These are phyloP conservation scores for Astrocystis sublimbata DNA, from an alignment of 495 filamentous ascomycete species.

Conservation along the genomic window DNA sequence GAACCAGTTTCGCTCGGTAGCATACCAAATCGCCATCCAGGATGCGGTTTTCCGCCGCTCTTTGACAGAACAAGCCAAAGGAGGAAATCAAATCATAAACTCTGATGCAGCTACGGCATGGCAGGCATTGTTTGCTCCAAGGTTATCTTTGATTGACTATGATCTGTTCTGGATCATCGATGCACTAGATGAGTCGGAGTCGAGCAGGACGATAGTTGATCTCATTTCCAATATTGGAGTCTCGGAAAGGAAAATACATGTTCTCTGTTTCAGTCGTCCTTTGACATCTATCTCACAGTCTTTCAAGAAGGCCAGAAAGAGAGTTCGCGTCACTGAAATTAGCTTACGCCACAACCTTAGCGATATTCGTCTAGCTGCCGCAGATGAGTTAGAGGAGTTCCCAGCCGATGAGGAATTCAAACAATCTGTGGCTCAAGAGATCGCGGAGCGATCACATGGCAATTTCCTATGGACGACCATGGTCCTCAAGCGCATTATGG, in stretches of 20 bases:
- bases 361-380: conserved; percentile 26
- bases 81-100: neutral
- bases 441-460: conserved; percentile 22
- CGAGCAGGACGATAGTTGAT: conserved; percentile 20
- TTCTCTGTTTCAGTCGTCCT: neutral
- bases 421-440: conserved; percentile 13
- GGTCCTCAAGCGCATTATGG: neutral
- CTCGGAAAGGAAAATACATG: neutral
- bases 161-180: conserved; percentile 33
- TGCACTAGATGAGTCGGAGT: conserved; percentile 32
- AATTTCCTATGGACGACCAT: conserved; percentile 32
- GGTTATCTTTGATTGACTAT: neutral
- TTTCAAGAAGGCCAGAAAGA: neutral
- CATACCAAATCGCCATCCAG: conserved; percentile 23
- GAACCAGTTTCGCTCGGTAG: conserved; percentile 24
- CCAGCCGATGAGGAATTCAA: conserved; percentile 20
- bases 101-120: neutral
- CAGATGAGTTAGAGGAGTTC: conserved; percentile 20
- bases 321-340: conserved; percentile 17
- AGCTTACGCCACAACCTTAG: conserved; percentile 20
- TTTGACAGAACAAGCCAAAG: neutral
- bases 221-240: conserved; percentile 17
- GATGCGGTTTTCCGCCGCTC: conserved; percentile 17
- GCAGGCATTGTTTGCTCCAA: neutral
- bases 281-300: neutral